Evolutionary conservation across 306 rosid species (phyloP), one percentile per base, ranked within the genome.

Genomic region (Cucumis melo): DNA sequence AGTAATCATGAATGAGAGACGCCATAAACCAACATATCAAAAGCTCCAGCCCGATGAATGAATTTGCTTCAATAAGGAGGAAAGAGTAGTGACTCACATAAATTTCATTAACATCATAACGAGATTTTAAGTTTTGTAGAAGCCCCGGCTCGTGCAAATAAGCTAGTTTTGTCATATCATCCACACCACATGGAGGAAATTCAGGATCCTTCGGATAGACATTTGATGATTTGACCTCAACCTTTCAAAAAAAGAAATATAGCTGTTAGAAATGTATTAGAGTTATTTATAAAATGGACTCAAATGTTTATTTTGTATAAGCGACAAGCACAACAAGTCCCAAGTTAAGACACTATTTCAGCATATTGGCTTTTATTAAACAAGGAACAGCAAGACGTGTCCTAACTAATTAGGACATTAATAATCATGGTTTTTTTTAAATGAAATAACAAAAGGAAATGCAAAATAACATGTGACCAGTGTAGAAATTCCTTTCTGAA

Each of bases 81-180:
- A 75, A 51, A 46, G 11, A 51, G 20, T 15, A 53, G 21, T 58
- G 23, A 79, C 96, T 90, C 84, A 94, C 99, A 88, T 94, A 94
- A 80, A 94, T 94, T 77, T 94, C 96, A 80, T 86, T 86, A 21
- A 55, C 5, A 65, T 84, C 75, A 57, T 92, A 94, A 48, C 99
- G 93, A 79, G 78, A 46, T 32, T 77, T 86, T 85, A 94, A 86
- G 82, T 94, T 94, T 62, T 82, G 91, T 71, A 94, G 89, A 78
- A 94, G 96, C 68, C 97, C 99, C 10, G 99, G 97, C 83, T 94
- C 98, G 65, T 94, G 99, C 67, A 94, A 83, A 86, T 94, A 94
- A 76, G 99, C 96, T 84, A 94, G 86, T 84, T 86, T 89, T 59
- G 99, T 94, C 99, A 94, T 94, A 78, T 94, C 99, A 13, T 94